phyloP scores from a whole-genome alignment of 495 filamentous ascomycete species.

The Penicillium cosmopolitanum region DNA sequence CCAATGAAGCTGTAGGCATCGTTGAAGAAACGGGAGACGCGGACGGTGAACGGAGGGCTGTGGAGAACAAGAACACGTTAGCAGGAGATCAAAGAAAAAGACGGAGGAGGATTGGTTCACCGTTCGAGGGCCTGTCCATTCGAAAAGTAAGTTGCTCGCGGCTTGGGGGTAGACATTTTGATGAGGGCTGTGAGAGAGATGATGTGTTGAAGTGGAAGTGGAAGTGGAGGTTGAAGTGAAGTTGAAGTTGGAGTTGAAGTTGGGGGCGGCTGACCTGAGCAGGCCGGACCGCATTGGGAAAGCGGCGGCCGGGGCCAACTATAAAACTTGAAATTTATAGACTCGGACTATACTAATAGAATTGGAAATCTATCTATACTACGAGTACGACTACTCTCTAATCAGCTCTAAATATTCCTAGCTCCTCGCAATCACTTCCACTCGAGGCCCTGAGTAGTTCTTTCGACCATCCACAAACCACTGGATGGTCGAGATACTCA shows the following conservation, averaged over 20 bases:
- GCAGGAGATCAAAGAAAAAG: too few relatives aligned
- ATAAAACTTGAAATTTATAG: too few relatives aligned
- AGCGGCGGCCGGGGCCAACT: too few relatives aligned
- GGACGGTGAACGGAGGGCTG: constrained; percentile 50
- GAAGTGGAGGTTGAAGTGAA: constrained; percentile 7
- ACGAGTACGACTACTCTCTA: background rate
- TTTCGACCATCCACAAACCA: constrained; percentile 74
- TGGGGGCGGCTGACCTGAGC: too few relatives aligned
- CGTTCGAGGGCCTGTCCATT: constrained; percentile 41
- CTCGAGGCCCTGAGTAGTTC: constrained; percentile 66
- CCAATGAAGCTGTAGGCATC: constrained; percentile 49
- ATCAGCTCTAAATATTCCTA: background rate
- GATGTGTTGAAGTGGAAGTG: background rate
- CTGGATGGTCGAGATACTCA: constrained; percentile 64
- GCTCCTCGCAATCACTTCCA: constrained; percentile 40
- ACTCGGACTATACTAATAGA: too few relatives aligned
- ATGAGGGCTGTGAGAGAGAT: background rate
- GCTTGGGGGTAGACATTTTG: constrained; percentile 38
- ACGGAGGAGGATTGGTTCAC: constrained; percentile 20
- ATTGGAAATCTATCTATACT: too few relatives aligned
- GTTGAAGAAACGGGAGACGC: constrained; percentile 47
- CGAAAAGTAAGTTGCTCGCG: constrained; percentile 37
- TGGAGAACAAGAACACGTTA: background rate
- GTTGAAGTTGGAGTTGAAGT: background rate
- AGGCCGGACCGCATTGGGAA: too few relatives aligned